A percentile compares a stretch with the other conserved stretches of the same genome.
phyloP scores from a whole-genome alignment of 2,329 filamentous ascomycete species.

The Aspergillus sp. region DNA sequence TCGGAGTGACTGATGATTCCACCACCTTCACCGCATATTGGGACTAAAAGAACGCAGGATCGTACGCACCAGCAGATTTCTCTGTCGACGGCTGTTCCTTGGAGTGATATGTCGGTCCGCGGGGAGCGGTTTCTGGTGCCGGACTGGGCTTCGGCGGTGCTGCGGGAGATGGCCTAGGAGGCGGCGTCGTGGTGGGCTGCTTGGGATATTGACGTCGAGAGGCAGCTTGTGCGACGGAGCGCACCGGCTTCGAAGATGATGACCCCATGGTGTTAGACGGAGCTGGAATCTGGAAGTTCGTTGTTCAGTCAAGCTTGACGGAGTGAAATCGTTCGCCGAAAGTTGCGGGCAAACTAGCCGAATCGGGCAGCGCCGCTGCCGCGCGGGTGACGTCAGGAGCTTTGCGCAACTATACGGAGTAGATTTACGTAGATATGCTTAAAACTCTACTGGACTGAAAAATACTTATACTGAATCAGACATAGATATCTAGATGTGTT shows the following conservation, averaged over 20 bases:
- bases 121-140: slow-evolving; percentile 9
- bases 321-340: slow-evolving; percentile 4
- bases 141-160: slow-evolving; percentile 7
- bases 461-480: too few relatives aligned
- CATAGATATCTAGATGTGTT: too few relatives aligned
- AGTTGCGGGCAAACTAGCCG: slow-evolving; percentile 15
- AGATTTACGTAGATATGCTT: not conserved
- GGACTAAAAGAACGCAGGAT: not conserved
- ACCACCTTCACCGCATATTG: not conserved
- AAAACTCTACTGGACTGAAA: too few relatives aligned
- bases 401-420: not conserved
- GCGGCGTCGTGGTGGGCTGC: slow-evolving; percentile 32
- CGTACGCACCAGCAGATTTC: slow-evolving; percentile 34
- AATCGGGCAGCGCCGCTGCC: slow-evolving; percentile 10
- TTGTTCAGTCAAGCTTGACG: not conserved
- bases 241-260: slow-evolving; percentile 56
- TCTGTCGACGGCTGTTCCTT: slow-evolving; percentile 31
- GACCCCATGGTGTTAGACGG: slow-evolving; percentile 51
- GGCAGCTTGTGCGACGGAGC: slow-evolving; percentile 48
- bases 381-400: slow-evolving; percentile 20
- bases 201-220: slow-evolving; percentile 58
- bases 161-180: slow-evolving; percentile 19
- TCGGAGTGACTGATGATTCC: not conserved
- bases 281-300: too few relatives aligned
- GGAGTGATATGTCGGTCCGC: slow-evolving; percentile 35